phyloP scores from a whole-genome alignment of 83 land plant genomes.

The Thuja plicata region DNA sequence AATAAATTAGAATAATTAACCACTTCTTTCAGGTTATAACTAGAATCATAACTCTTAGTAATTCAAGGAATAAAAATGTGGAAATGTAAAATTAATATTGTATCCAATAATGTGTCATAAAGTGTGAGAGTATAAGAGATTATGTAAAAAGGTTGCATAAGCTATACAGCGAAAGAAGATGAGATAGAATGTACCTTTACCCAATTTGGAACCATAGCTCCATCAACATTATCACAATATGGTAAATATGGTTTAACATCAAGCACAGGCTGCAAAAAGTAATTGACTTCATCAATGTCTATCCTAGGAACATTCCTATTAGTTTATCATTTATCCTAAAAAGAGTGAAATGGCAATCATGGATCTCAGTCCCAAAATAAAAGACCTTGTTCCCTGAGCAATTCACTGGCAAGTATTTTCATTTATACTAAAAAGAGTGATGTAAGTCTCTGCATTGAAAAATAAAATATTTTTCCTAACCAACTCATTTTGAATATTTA shows the following conservation, averaged over 20 bases:
- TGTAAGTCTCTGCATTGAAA: background rate
- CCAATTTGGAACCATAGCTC: conserved; percentile 87
- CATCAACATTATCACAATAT: conserved; percentile 77
- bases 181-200: conserved; percentile 54
- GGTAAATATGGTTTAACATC: conserved; percentile 98
- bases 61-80: background rate
- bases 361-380: background rate
- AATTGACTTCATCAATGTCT: background rate
- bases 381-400: background rate
- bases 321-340: background rate
- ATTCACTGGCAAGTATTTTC: background rate
- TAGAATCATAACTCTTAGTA: background rate
- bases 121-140: background rate
- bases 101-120: background rate
- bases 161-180: background rate
- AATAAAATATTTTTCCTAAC: background rate
- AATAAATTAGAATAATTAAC: background rate
- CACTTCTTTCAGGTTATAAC: background rate
- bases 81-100: background rate
- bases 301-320: background rate
- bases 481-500: background rate
- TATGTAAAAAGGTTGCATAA: background rate
- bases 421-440: background rate
- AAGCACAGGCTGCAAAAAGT: conserved; percentile 83
- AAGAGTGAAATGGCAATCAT: background rate